These are phyloP conservation scores for Cephalotrichum gorgonifer DNA, from an alignment of 2,329 filamentous ascomycete species.

Conservation along the genomic window DNA sequence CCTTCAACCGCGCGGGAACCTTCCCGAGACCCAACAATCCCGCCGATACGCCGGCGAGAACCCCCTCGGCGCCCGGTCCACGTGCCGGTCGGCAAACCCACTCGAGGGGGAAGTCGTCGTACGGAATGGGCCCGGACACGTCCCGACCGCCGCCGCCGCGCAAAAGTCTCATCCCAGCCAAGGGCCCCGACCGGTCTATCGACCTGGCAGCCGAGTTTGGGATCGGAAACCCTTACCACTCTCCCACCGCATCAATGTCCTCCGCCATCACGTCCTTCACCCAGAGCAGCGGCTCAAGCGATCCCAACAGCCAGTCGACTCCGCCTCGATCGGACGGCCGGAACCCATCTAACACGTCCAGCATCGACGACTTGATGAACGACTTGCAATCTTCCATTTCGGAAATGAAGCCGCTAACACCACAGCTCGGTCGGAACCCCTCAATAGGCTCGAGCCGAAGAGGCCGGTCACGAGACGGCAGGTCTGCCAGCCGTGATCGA, in stretches of 20 bases:
- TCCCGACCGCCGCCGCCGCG: conserved; percentile 42
- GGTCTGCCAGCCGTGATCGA: conserved; percentile 1
- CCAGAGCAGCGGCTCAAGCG: conserved; percentile 4
- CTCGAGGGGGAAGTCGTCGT: not conserved
- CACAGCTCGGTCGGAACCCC: conserved; percentile 3
- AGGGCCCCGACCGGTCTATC: conserved; percentile 28
- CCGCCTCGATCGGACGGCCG: conserved; percentile 12
- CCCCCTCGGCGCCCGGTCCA: conserved; percentile 35
- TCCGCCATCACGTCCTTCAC: conserved; percentile 6
- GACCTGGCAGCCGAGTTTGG: conserved; percentile 52
- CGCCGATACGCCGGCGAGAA: conserved; percentile 27
- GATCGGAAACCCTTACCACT: conserved; percentile 53
- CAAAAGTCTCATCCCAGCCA: conserved; percentile 33
- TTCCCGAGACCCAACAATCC: conserved; percentile 33
- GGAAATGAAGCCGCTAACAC: conserved; percentile 19
- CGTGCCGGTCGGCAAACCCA: conserved; percentile 16
- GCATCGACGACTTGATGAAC: conserved; percentile 43
- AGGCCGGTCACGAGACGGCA: conserved; percentile 1
- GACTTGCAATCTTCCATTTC: conserved; percentile 44
- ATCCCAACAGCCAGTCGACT: not conserved
- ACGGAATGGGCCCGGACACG: conserved; percentile 23
- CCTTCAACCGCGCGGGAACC: conserved; percentile 38
- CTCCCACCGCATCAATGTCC: conserved; percentile 29
- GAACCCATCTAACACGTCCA: conserved; percentile 30
- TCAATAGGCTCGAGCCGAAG: conserved; percentile 1